Evolutionary conservation across 495 filamentous ascomycete species (phyloP).

Genomic region (Aspergillus avenaceus): DNA sequence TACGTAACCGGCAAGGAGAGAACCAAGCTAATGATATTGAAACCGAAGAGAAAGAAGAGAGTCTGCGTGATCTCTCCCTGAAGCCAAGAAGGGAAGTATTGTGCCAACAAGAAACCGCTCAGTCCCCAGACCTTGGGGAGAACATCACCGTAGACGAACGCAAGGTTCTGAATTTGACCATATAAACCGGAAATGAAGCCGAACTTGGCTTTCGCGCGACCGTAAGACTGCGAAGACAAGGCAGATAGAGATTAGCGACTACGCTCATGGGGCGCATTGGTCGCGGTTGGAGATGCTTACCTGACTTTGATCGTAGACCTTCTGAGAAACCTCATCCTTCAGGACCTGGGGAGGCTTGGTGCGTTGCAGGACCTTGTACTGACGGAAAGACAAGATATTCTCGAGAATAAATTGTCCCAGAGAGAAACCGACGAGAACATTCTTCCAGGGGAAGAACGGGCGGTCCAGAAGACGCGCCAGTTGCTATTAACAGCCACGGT

Average conservation of each 20-base stretch:
- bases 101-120: constrained; percentile 67
- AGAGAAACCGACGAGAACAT: constrained; percentile 88
- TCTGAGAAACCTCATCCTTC: constrained; percentile 77
- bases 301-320: constrained; percentile 93
- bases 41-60: constrained; percentile 84
- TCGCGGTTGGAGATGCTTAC: constrained; percentile 28
- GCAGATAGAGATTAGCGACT: not conserved
- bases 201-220: constrained; percentile 91
- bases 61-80: constrained; percentile 92
- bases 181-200: constrained; percentile 74
- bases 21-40: constrained; percentile 73
- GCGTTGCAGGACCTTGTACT: constrained; percentile 77
- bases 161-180: constrained; percentile 78
- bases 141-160: constrained; percentile 84
- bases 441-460: constrained; percentile 95
- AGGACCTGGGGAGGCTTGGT: constrained; percentile 80
- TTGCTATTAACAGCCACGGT: constrained; percentile 52
- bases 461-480: constrained; percentile 83
- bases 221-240: constrained; percentile 62
- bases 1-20: constrained; percentile 77
- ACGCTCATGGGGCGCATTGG: not conserved
- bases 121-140: constrained; percentile 86
- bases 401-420: constrained; percentile 85
- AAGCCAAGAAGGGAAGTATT: constrained; percentile 71
- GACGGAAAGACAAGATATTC: constrained; percentile 75